phyloP scores from a whole-genome alignment of 148 eudicot species.

The Rheum nobile region DNA sequence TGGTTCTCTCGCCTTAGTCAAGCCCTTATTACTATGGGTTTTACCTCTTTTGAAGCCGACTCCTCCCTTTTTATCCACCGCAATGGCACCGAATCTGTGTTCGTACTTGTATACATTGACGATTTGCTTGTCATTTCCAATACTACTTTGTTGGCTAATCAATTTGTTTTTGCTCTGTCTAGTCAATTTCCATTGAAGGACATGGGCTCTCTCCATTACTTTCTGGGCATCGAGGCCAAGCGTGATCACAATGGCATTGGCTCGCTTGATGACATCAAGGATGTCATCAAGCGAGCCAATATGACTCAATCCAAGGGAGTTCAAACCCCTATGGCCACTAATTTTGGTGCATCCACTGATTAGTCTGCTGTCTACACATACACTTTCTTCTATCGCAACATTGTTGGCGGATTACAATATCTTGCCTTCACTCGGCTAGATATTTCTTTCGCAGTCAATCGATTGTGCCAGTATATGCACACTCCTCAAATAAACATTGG shows the following conservation, averaged over 20 bases:
- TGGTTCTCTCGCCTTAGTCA: too few relatives aligned
- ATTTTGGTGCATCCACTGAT: neutral
- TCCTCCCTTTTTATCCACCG: neutral
- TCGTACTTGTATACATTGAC: neutral
- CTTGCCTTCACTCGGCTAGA: neutral
- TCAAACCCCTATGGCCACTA: slow-evolving; percentile 1
- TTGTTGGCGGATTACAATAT: slow-evolving; percentile 10
- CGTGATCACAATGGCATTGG: neutral
- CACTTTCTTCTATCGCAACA: neutral
- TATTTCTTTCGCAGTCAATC: slow-evolving; percentile 6
- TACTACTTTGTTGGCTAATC: neutral
- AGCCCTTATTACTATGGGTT: too few relatives aligned
- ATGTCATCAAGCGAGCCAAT: neutral
- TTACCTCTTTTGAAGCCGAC: too few relatives aligned
- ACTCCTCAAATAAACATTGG: slow-evolving; percentile 10
- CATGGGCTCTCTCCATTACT: slow-evolving; percentile 4
- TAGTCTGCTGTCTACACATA: neutral
- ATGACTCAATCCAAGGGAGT: neutral
- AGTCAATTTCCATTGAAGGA: neutral
- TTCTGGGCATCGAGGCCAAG: slow-evolving; percentile 1
- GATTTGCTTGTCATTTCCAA: neutral
- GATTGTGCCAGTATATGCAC: slow-evolving; percentile 7
- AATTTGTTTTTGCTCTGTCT: neutral
- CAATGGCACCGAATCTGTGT: neutral
- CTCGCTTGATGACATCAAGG: neutral